Conservation (phyloP, 345 rosid genomes). For the Erysimum cheiranthoides region DNA sequence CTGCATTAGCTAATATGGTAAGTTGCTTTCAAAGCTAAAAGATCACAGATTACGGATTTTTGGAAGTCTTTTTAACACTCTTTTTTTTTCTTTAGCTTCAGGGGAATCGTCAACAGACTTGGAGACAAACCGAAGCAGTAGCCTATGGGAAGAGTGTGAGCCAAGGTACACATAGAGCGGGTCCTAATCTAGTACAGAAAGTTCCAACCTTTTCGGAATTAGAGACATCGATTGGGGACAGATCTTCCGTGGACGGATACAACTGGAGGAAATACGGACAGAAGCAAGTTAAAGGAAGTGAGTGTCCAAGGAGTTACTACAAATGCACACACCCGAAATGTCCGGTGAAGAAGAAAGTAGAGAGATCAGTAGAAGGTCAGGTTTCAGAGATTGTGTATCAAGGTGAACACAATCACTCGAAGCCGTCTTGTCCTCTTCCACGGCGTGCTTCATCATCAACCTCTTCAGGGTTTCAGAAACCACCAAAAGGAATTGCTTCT, state of each 20-base stretch:
- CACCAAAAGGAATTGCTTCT: slow-evolving; percentile 50
- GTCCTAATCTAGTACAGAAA: slow-evolving; percentile 36
- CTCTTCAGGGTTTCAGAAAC: slow-evolving; percentile 49
- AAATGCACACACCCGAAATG: slow-evolving; percentile 92
- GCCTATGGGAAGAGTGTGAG: slow-evolving; percentile 39
- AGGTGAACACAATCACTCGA: slow-evolving; percentile 89
- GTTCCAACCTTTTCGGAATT: slow-evolving; percentile 46
- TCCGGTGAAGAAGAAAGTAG: slow-evolving; percentile 94
- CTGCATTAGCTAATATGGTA: slow-evolving; percentile 83
- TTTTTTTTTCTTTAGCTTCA: slow-evolving; percentile 39
- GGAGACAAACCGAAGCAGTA: slow-evolving; percentile 43
- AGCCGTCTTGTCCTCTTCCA: slow-evolving; percentile 78
- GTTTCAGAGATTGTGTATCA: slow-evolving; percentile 95
- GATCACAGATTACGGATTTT: background rate
- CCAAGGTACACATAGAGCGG: slow-evolving; percentile 45
- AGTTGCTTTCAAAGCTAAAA: slow-evolving; percentile 35
- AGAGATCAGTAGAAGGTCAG: slow-evolving; percentile 83
- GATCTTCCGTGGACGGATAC: slow-evolving; percentile 89
- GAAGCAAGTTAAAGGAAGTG: slow-evolving; percentile 98
- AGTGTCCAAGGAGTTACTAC: slow-evolving; percentile 92
- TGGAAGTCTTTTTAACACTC: background rate
- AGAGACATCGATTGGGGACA: slow-evolving; percentile 41
- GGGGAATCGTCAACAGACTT: slow-evolving; percentile 55
- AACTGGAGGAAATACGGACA: slow-evolving; percentile 99
- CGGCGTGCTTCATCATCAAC: slow-evolving; percentile 51